Conservation (phyloP, 257 asterid species). For the Ophiorrhiza pumila region DNA sequence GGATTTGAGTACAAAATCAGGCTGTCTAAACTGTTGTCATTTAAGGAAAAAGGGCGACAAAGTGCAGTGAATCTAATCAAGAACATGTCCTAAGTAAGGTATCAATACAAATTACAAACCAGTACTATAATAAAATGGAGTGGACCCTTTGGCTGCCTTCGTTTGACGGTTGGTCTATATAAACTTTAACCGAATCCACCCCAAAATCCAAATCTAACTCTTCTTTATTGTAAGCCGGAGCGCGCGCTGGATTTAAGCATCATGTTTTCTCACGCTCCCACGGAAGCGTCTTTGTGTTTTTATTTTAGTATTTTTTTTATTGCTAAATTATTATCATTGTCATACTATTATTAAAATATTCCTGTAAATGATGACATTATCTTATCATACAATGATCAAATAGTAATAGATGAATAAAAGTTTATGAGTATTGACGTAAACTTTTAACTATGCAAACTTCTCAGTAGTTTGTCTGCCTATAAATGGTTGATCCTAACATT, state of each 20-base stretch:
- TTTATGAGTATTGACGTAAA: too few relatives aligned
- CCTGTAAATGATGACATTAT: too few relatives aligned
- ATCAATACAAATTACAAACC: slow-evolving; percentile 16
- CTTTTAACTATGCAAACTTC: too few relatives aligned
- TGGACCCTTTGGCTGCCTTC: slow-evolving; percentile 5
- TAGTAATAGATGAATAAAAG: too few relatives aligned
- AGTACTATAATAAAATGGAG: too few relatives aligned
- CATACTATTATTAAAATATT: too few relatives aligned
- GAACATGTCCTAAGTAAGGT: slow-evolving; percentile 16
- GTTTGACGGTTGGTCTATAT: slow-evolving; percentile 20
- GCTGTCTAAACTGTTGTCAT: not conserved
- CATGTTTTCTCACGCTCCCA: slow-evolving; percentile 11
- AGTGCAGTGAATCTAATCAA: slow-evolving; percentile 21
- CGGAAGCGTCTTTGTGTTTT: not conserved
- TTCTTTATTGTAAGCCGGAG: not conserved
- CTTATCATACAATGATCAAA: too few relatives aligned
- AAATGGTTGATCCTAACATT: too few relatives aligned
- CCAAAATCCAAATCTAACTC: slow-evolving; percentile 1
- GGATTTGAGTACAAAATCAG: not conserved
- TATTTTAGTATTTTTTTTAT: not conserved
- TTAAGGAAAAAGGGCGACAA: not conserved
- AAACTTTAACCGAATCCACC: not conserved
- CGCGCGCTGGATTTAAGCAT: slow-evolving; percentile 3
- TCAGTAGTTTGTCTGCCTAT: too few relatives aligned
- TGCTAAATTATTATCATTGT: too few relatives aligned